Evolutionary conservation across 1,284 basidiomycete genomes (phyloP).

Genomic region (Mixia osmundae): DNA sequence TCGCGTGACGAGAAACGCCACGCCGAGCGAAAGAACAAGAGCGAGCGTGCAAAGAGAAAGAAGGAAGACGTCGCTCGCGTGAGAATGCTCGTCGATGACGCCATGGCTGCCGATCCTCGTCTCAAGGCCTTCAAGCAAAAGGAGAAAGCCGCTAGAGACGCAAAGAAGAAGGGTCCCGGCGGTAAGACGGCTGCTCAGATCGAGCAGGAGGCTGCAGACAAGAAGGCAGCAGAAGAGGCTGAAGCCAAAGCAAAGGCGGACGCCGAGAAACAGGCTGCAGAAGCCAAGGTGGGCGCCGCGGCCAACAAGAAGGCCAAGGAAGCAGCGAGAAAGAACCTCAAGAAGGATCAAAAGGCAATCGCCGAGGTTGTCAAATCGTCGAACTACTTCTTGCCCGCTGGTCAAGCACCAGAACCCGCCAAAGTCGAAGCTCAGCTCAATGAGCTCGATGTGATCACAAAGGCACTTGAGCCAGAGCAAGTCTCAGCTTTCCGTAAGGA

Average conservation of each 20-base stretch:
- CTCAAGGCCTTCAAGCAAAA: conserved; percentile 95
- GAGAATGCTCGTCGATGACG: conserved; percentile 64
- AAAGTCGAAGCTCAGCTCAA: conserved; percentile 31
- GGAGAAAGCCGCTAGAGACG: conserved; percentile 62
- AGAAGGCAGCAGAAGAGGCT: conserved; percentile 3
- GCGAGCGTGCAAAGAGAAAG: conserved; percentile 83
- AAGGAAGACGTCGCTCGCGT: conserved; percentile 92
- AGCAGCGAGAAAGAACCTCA: conserved; percentile 31
- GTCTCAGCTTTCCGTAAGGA: conserved; percentile 30
- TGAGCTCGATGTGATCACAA: conserved; percentile 30
- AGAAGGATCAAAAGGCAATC: conserved; percentile 31
- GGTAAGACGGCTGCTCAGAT: not conserved
- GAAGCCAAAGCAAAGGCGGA: not conserved
- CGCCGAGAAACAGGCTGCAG: not conserved
- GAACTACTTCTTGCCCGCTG: conserved; percentile 33
- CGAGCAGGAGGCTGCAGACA: conserved; percentile 2
- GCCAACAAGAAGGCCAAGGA: conserved; percentile 88
- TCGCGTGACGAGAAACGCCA: conserved; percentile 97
- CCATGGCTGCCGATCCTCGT: conserved; percentile 67
- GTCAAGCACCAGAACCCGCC: conserved; percentile 25
- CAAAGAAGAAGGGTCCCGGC: conserved; percentile 4
- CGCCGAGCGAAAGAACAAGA: conserved; percentile 98
- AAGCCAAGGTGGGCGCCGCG: conserved; percentile 34
- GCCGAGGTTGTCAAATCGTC: conserved; percentile 27
- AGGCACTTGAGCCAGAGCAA: conserved; percentile 29